Base-by-base conservation (phyloP, 2,329 filamentous ascomycete species). In the Beauveria bassiana region DNA sequence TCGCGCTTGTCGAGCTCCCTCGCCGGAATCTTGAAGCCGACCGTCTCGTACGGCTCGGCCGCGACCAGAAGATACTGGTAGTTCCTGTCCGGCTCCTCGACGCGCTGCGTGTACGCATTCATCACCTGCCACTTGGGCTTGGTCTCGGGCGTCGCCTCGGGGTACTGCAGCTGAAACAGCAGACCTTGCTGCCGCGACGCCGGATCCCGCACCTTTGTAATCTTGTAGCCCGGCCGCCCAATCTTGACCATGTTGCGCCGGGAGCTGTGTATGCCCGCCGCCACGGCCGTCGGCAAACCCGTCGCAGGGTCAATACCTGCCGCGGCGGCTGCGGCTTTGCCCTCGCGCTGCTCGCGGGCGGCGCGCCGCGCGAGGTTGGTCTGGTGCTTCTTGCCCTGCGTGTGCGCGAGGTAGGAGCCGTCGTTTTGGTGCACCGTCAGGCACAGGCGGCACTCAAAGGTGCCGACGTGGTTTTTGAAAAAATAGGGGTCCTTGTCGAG, bases 401-500 rank as follows among this genome's bases (percentile, higher is more conserved):
- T 99, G 78, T 99, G 95, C 1, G 95, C 95, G 67, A 99, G 91
- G 77, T 99, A 99, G 53, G 93, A 97, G 65, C 95, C 95, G 79
- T 99, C 95, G 75, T 99, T 99, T 72, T 99, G 95, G 81, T 99
- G 95, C 5, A 98, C 93, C 0, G 95, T 99, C 28, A 99, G 81
- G 72, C 95, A 99, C 46, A 99, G 88, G 34, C 95, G 90, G 75
- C 95, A 99, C 77, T 99, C 95, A 77, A 97, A 99, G 71, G 89
- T 95, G 71, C 95, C 95, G 70, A 98, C 91, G 77, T 99, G 93
- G 81, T 99, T 99, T 76, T 96, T 96, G 87, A 99, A 99, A 81
- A 98, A 97, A 84, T 98, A 99, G 0, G 95, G 95, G 78, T 99
- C 95, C 79, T 97, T 98, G 78, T 98, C 95, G 65, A 98, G 90